Evolutionary conservation across 1,139 yeast species (phyloP).

Genomic region (Blastobotrys serpentis): DNA sequence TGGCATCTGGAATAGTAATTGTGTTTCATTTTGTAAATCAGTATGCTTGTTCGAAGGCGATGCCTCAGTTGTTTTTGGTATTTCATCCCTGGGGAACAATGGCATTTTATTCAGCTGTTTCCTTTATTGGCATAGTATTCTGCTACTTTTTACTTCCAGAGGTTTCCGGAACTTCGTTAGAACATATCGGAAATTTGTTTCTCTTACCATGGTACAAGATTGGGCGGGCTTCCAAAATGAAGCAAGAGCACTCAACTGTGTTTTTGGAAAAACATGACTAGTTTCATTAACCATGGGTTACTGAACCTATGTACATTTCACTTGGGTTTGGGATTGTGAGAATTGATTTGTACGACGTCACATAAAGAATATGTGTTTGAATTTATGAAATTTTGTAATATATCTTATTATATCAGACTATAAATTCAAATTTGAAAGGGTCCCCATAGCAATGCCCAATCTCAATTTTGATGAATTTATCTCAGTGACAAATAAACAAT

Average conservation of each 20-base stretch:
- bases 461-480: too few species aligned
- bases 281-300: too few species aligned
- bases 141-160: conserved; percentile 54
- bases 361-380: too few species aligned
- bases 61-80: conserved; percentile 52
- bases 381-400: too few species aligned
- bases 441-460: too few species aligned
- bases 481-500: too few species aligned
- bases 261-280: conserved; percentile 3
- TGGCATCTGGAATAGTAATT: conserved; percentile 57
- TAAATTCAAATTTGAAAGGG: too few species aligned
- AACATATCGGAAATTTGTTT: conserved; percentile 57
- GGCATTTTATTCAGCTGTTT: conserved; percentile 44
- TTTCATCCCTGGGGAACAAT: conserved; percentile 55
- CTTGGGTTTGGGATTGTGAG: too few species aligned
- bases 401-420: too few species aligned
- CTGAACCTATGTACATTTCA: too few species aligned
- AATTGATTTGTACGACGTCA: not conserved
- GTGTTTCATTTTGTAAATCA: conserved; percentile 59
- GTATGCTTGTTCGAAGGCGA: conserved; percentile 58
- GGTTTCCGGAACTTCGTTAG: conserved; percentile 53
- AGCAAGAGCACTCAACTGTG: not conserved
- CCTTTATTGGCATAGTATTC: conserved; percentile 14
- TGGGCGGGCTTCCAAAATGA: conserved; percentile 7
- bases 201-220: conserved; percentile 54